A percentile compares a stretch with the other conserved stretches of the same genome.
Evolutionary conservation across 192 early-diverging fungal genomes (phyloP).

Genomic region (Backusella mclennaniae): DNA sequence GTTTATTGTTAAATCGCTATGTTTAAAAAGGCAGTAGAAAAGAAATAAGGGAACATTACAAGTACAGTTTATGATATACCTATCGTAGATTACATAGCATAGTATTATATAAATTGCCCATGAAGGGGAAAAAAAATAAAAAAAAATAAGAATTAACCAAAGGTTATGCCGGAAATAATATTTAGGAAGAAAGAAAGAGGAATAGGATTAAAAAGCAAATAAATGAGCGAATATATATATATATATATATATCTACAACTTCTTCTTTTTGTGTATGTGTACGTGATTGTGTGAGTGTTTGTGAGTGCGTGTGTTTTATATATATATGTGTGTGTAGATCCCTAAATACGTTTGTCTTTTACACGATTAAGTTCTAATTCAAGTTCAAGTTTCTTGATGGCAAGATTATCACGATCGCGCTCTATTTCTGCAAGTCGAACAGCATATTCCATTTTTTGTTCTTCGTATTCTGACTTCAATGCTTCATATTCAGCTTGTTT

Average conservation of each 20-base stretch:
- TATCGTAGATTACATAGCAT: not conserved
- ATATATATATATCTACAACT: not conserved
- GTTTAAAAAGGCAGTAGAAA: not conserved
- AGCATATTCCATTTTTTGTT: slow-evolving; percentile 1
- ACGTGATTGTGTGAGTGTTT: not conserved
- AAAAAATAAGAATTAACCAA: not conserved
- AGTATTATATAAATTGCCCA: not conserved
- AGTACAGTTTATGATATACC: not conserved
- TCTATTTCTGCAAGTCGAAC: slow-evolving; percentile 8
- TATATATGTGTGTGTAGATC: not conserved
- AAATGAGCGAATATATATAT: slow-evolving; percentile 1
- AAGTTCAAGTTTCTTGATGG: slow-evolving; percentile 3
- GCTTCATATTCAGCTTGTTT: not conserved
- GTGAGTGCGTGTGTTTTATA: too few relatives aligned
- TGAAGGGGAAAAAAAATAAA: not conserved
- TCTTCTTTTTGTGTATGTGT: not conserved
- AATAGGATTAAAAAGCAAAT: not conserved
- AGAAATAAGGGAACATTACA: not conserved
- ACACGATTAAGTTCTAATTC: slow-evolving; percentile 5
- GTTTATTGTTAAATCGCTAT: not conserved
- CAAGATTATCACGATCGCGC: not conserved
- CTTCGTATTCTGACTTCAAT: slow-evolving; percentile 2
- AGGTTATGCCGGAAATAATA: not conserved
- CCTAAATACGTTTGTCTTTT: not conserved
- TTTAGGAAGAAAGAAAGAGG: not conserved